Evolutionary conservation across 1,284 basidiomycete genomes (phyloP).

Genomic region (Malassezia psittaci): DNA sequence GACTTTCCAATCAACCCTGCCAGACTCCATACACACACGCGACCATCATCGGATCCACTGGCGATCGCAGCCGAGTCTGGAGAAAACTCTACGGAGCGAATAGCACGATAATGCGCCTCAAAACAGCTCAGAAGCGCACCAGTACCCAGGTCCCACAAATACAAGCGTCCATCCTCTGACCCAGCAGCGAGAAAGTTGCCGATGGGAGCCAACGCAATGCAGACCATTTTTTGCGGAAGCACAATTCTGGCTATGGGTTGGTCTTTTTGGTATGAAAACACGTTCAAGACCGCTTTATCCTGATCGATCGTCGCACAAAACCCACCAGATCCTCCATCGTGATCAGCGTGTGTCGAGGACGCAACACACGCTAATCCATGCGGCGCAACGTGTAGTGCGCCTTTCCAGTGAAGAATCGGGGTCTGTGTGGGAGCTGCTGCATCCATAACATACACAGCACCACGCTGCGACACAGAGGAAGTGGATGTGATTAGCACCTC

Average conservation of each 20-base stretch:
- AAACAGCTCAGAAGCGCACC: constrained; percentile 78
- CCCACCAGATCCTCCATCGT: constrained; percentile 59
- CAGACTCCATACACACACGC: constrained; percentile 77
- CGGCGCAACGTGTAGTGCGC: constrained; percentile 23
- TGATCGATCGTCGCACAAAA: constrained; percentile 64
- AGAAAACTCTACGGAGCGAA: constrained; percentile 72
- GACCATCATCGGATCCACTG: constrained; percentile 79
- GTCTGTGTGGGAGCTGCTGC: constrained; percentile 25
- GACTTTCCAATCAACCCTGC: constrained; percentile 57
- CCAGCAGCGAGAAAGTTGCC: constrained; percentile 76
- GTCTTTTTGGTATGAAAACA: constrained; percentile 69
- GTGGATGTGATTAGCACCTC: constrained; percentile 34
- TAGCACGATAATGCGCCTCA: constrained; percentile 86
- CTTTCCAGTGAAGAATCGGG: constrained; percentile 31
- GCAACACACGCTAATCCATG: constrained; percentile 22
- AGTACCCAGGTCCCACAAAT: constrained; percentile 88
- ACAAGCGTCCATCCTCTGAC: constrained; percentile 74
- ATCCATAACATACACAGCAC: constrained; percentile 11
- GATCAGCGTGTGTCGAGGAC: constrained; percentile 50
- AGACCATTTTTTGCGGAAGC: constrained; percentile 74
- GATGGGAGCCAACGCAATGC: constrained; percentile 62
- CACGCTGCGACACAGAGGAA: constrained; percentile 19
- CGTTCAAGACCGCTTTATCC: constrained; percentile 67
- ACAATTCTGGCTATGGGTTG: constrained; percentile 63
- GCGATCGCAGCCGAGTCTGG: constrained; percentile 68